Percentiles rank a stretch among this genome's conserved stretches.
These are phyloP conservation scores for Umbilicaria muhlenbergii DNA, from an alignment of 495 filamentous ascomycete genomes.

Conservation along the genomic window DNA sequence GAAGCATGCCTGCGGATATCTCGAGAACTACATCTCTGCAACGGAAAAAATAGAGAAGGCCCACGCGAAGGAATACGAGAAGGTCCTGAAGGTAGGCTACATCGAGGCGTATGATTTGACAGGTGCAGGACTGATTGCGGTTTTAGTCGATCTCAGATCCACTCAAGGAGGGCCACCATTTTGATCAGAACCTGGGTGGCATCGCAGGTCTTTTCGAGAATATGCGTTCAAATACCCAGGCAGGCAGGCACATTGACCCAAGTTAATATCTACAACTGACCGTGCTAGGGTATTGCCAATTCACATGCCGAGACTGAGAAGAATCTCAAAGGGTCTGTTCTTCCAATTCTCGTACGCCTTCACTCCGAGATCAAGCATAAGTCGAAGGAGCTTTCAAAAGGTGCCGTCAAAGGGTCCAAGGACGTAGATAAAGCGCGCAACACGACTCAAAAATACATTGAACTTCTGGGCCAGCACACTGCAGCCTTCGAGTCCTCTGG, in stretches of 20 bases:
- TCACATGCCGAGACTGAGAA: conserved; percentile 80
- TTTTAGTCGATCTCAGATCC: conserved; percentile 67
- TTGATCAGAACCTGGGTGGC: conserved; percentile 72
- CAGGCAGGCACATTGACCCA: conserved; percentile 26
- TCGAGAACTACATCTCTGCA: conserved; percentile 74
- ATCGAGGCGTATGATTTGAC: not conserved
- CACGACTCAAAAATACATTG: conserved; percentile 85
- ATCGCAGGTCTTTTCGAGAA: conserved; percentile 84
- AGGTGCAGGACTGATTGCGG: not conserved
- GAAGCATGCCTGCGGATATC: conserved; percentile 83
- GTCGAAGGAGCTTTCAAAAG: conserved; percentile 66
- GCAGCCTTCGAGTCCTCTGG: conserved; percentile 57
- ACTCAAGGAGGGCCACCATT: conserved; percentile 75
- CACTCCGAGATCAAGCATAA: conserved; percentile 96
- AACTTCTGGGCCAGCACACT: conserved; percentile 73
- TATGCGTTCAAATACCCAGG: conserved; percentile 79
- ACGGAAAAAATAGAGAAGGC: conserved; percentile 73
- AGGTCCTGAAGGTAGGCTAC: conserved; percentile 60
- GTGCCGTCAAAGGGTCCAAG: conserved; percentile 78
- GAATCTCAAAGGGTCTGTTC: conserved; percentile 63
- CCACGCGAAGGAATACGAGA: conserved; percentile 90
- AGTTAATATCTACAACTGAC: not conserved
- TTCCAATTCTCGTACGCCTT: conserved; percentile 76
- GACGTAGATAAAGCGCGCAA: conserved; percentile 79
- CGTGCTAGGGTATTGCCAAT: conserved; percentile 54